Evolutionary conservation across 2,329 filamentous ascomycete species (phyloP), one percentile per base, ranked within the genome.

Genomic region (Emmonsia crescens): DNA sequence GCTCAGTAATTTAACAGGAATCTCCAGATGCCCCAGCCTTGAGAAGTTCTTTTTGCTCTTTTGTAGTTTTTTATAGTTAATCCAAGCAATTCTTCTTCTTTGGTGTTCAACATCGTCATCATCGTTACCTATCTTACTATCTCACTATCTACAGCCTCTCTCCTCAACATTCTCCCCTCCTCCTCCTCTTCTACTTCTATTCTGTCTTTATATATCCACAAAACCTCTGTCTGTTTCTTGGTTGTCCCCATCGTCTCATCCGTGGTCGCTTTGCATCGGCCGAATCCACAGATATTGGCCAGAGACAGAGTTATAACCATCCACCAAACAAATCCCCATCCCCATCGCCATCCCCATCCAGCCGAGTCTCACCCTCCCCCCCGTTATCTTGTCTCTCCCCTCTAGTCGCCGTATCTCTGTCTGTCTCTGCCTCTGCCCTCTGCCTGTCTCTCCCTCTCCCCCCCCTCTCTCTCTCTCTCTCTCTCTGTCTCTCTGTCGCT

Each of bases 251-350:
- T n/a, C n/a, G 51, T 38, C 31, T 38, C 31, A 24, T 40, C 31
- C 27, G 29, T 40, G 54, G 54, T 19, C 55, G 55, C 40, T 59
- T 59, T 59, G 57, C 42, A 49, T 59, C 57, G 57, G 57, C 57
- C 6, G 21, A 27, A 19, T n/a, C 24, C 33, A 40, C 29, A 31
- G 2, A 44, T n/a, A n/a, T n/a, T n/a, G n/a, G n/a, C n/a, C n/a
- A n/a, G n/a, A n/a, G n/a, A n/a, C n/a, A n/a, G n/a, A n/a, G n/a
- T n/a, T n/a, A n/a, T n/a, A n/a, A n/a, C n/a, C 40, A 19, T 40
- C 36, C 31, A 3, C 38, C 24, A 27, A 14, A 6, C 10, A 3
- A 21, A 5, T 33, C 51, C 16, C n/a, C 52, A 8, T 5, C 21
- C 8, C 52, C 52, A 5, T 16, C 52, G n/a, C 12, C 29, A 40